Base-by-base conservation (phyloP, 345 rosid species). In the Acer yangbiense region DNA sequence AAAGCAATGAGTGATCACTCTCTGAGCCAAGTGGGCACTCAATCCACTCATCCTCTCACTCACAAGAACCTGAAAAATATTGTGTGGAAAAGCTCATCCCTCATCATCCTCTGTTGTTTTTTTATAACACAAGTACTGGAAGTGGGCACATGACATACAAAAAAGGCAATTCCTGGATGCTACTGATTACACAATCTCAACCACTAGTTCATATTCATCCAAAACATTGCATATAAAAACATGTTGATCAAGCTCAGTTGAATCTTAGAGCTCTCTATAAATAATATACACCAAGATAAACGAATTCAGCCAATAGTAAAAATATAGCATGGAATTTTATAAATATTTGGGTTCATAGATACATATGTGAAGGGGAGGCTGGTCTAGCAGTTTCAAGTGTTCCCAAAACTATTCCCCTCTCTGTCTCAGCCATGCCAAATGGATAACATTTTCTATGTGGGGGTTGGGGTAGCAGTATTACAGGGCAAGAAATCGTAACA, bases 1-100 rank as follows among this genome's bases (percentile, higher is more conserved):
- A 89, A 83, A 86, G 86, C 71, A 84, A 85, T 70, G 93, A 65
- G 94, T 88, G 98, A 88, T 83, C 52, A 43, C 80, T 75, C 81
- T 79, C 74, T 43, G 11, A 35, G 39, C 39, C 39, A 4, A 35
- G 39, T 35, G 39, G 39, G 39, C 39, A 35, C 39, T 35, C 39
- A 35, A 35, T 35, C 39, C 39, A 35, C 6, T 83, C 52, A 43
- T 79, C 71, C 41, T 66, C 83, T 76, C 84, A 17, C 62, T 78
- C 68, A 68, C 3, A 7, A 13, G 1, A 65, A 41, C 76, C 71
- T 54, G 57, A 20, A 7, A 63, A 64, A 21, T 54, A 62, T 54
- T 75, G 72, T 71, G 79, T 76, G 89, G 84, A 76, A 77, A 65
- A 52, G 72, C 82, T 68, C 77, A 44, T 60, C 54, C 79, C 72